A percentile compares a stretch with the other conserved stretches of the same genome.
phyloP scores from a whole-genome alignment of 1,284 basidiomycete species.

The Amylostereum areolatum region DNA sequence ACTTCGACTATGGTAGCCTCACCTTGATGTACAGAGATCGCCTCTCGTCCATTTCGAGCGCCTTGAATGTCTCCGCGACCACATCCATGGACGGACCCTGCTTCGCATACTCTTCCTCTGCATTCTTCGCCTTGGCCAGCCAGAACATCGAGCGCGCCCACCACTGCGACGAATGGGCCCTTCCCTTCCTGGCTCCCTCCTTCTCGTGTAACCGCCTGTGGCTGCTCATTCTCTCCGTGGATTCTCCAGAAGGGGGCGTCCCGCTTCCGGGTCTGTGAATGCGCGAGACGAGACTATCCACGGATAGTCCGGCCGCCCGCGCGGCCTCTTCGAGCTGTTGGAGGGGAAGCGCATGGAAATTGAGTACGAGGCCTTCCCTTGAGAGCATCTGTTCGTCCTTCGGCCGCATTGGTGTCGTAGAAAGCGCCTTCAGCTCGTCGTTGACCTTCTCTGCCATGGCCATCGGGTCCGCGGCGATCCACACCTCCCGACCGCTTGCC shows the following conservation, averaged over 20 bases:
- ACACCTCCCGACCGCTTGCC: slow-evolving; percentile 39
- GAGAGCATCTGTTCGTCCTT: slow-evolving; percentile 20
- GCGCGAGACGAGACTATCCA: slow-evolving; percentile 33
- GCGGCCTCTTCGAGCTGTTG: slow-evolving; percentile 52
- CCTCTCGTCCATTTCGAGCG: slow-evolving; percentile 10
- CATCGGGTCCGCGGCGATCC: slow-evolving; percentile 44
- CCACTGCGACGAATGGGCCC: too few species aligned
- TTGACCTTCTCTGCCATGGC: slow-evolving; percentile 14
- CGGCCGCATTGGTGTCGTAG: background rate
- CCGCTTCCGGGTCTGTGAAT: slow-evolving; percentile 10
- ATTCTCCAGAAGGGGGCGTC: background rate
- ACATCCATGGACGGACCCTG: background rate
- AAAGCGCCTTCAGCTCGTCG: background rate
- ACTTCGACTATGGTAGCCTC: slow-evolving; percentile 4
- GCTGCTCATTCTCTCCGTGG: too few species aligned
- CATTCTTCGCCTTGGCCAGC: slow-evolving; percentile 20
- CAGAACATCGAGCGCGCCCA: slow-evolving; percentile 14
- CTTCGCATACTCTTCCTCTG: slow-evolving; percentile 14
- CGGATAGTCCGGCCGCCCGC: slow-evolving; percentile 55
- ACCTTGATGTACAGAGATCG: slow-evolving; percentile 33
- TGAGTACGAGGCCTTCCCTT: slow-evolving; percentile 43
- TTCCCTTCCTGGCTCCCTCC: background rate
- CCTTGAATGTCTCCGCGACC: slow-evolving; percentile 2
- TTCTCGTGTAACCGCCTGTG: background rate
- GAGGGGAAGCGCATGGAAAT: slow-evolving; percentile 48